Conservation (phyloP, 2,329 filamentous ascomycete genomes). For the Sordariomycetes sp. region DNA sequence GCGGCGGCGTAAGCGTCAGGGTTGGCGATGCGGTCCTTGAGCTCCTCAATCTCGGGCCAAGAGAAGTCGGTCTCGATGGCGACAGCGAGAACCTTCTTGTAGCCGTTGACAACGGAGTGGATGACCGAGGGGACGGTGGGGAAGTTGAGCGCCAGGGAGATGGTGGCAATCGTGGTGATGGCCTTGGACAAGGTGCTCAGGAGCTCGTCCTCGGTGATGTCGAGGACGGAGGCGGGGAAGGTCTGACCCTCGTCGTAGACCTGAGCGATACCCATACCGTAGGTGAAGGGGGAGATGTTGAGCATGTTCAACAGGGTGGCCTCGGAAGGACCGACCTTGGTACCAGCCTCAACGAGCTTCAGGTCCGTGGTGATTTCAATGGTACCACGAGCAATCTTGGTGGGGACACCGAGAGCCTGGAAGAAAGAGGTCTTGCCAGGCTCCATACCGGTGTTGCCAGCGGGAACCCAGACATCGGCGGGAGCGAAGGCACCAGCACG, state of each 20-base stretch:
- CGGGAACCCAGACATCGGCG: conserved; percentile 86
- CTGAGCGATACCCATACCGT: conserved; percentile 93
- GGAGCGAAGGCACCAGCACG: conserved; percentile 97
- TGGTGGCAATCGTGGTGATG: conserved; percentile 76
- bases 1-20: conserved; percentile 89
- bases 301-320: conserved; percentile 98
- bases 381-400: conserved; percentile 99
- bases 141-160: conserved; percentile 91
- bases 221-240: conserved; percentile 77
- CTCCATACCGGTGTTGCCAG: conserved; percentile 99
- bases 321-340: conserved; percentile 97
- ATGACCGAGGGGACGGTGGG: conserved; percentile 93
- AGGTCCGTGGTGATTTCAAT: conserved; percentile 98
- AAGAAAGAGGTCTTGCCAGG: conserved; percentile 99
- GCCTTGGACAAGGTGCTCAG: conserved; percentile 73
- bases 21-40: conserved; percentile 99
- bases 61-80: conserved; percentile 84
- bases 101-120: conserved; percentile 92
- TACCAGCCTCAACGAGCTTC: conserved; percentile 89
- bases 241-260: conserved; percentile 97
- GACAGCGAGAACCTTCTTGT: conserved; percentile 93
- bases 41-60: conserved; percentile 92
- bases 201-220: conserved; percentile 92
- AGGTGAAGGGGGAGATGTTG: conserved; percentile 99
- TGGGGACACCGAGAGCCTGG: conserved; percentile 99